Evolutionary conservation across 2,329 filamentous ascomycete species (phyloP).

Genomic region (Sporothrix schenckii): DNA sequence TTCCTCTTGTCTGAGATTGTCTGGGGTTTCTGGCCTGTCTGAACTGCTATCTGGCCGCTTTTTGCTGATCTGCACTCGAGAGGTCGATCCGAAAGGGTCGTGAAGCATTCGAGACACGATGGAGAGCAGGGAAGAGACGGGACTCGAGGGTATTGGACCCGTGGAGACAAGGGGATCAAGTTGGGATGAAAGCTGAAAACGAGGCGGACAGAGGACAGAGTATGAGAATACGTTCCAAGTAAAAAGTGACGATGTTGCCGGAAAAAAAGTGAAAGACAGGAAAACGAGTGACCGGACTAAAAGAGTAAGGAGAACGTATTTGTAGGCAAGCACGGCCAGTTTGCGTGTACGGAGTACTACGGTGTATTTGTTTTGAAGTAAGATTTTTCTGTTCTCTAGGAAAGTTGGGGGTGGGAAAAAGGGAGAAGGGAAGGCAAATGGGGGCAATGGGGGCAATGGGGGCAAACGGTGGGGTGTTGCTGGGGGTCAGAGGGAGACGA

Average conservation of each 20-base stretch:
- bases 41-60: constrained; percentile 7
- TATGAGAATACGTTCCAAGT: background rate
- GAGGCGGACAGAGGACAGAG: background rate
- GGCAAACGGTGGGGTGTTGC: constrained; percentile 5
- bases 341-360: background rate
- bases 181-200: background rate
- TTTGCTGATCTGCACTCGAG: constrained; percentile 10
- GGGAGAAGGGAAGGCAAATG: background rate
- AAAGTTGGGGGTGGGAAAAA: background rate
- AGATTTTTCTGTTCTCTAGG: constrained; percentile 6
- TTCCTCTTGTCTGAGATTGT: background rate
- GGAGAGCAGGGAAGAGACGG: constrained; percentile 11
- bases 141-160: constrained; percentile 15
- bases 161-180: constrained; percentile 2
- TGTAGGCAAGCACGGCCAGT: constrained; percentile 19
- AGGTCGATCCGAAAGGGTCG: constrained; percentile 21
- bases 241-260: constrained; percentile 8
- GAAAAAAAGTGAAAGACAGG: background rate
- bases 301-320: background rate
- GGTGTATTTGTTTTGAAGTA: background rate
- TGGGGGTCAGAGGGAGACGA: constrained; percentile 2
- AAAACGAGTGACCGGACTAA: background rate
- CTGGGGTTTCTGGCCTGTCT: background rate
- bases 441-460: background rate
- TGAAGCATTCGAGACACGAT: constrained; percentile 11